Base-by-base conservation (phyloP, 352 stramenopile genomes). In the Globisporangium cylindrosporum region DNA sequence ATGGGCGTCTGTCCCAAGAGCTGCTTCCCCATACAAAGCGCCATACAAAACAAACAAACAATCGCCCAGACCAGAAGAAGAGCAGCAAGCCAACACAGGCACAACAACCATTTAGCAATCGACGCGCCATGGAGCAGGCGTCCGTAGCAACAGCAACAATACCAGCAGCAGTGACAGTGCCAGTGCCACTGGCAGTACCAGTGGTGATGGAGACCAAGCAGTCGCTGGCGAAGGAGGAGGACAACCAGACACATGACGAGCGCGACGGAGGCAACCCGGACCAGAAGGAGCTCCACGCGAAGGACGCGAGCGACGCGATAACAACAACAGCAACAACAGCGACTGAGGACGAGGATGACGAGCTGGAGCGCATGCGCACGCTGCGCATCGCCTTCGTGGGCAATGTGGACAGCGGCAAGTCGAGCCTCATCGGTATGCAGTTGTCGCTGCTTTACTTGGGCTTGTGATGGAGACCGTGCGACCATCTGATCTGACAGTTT, bases 341-440 rank as follows among this genome's bases (percentile, higher is more conserved):
- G 25, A 29, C 59, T 5, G 58, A 64, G 27, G 46, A 58, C 7
- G 74, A 76, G 59, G 53, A 54, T 0, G 67, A 69, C 12, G 70
- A 85, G 55, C 70, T 64, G 20, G 82, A 91, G 62, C 70, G 38
- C 60, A 69, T 93, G 66, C 86, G 86, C 22, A 95, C 88, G 56
- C 68, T 97, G 54, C 85, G 90, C 2, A 78, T 97, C 56, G 91
- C 91, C 29, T 96, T 97, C 51, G 92, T 98, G 49, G 92, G 92
- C 46, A 98, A 98, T 69, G 92, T 98, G 34, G 91, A 98, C 77
- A 94, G 85, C 67, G 93, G 94, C 71, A 98, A 98, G 80, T 97
- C 90, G 27, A 98, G 91, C 57, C 75, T 98, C 49, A 97, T 98
- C 59, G 88, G 75, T 77, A 60, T 24, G 64, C 59, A 18, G 4